Percentiles rank a stretch among this genome's conserved stretches.
Conservation (phyloP, 2,329 filamentous ascomycete genomes). For the Colletotrichum horii region DNA sequence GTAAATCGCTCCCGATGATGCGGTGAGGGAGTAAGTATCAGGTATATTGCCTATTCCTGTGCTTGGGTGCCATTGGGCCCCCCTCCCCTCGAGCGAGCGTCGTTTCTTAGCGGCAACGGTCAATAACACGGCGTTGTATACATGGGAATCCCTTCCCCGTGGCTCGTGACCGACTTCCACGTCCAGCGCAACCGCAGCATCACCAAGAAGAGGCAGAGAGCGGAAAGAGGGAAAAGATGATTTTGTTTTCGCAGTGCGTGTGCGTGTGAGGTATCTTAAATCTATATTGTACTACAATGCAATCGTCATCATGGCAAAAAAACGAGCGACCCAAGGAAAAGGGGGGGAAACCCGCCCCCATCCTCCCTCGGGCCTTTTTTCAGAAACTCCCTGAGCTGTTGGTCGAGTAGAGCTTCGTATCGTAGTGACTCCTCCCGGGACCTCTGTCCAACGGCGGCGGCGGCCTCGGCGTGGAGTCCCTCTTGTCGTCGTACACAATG, state of each 20-base stretch:
- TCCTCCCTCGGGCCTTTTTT: background rate
- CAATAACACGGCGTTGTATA: background rate
- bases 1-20: background rate
- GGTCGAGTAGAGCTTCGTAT: background rate
- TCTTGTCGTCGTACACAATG: constrained; percentile 2
- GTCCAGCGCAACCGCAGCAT: background rate
- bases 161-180: background rate
- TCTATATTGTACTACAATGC: background rate
- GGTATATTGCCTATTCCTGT: background rate
- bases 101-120: background rate
- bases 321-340: background rate
- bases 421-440: background rate
- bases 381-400: constrained; percentile 1
- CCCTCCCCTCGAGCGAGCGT: background rate
- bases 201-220: background rate
- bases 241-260: background rate
- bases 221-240: background rate
- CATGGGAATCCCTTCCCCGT: background rate
- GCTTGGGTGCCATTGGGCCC: background rate
- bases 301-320: background rate
- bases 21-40: background rate
- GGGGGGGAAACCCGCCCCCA: background rate
- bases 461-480: background rate
- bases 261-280: background rate
- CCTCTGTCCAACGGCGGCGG: background rate